Evolutionary conservation across 768 basidiomycete species (phyloP).

Genomic region (Xerocomellus intermedius): DNA sequence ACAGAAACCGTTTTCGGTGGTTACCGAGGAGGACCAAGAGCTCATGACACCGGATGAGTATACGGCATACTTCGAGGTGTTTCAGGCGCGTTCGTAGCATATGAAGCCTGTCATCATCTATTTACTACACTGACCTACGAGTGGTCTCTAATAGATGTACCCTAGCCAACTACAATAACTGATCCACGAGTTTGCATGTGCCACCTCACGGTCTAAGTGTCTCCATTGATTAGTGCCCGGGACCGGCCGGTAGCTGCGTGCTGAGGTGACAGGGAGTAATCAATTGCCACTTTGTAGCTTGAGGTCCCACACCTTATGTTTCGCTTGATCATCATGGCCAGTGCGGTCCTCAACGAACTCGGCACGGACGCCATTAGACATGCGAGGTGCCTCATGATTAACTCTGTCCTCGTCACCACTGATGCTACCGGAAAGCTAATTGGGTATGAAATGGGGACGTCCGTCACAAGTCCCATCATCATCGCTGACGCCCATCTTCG

Average conservation of each 20-base stretch:
- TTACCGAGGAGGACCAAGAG: conserved; percentile 92
- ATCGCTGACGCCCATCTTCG: no score
- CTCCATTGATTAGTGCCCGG: no score
- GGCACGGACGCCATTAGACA: background rate
- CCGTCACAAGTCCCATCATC: no score
- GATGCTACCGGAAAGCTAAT: no score
- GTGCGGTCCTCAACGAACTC: no score
- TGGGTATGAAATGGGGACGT: no score
- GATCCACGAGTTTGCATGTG: background rate
- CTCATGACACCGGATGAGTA: conserved; percentile 94
- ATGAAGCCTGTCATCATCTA: background rate
- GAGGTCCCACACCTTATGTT: no score
- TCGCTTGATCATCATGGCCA: background rate
- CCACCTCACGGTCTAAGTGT: background rate
- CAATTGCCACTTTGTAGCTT: no score
- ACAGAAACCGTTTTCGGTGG: conserved; percentile 68
- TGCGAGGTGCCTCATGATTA: background rate
- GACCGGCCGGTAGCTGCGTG: no score
- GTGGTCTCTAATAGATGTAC: conserved; percentile 16
- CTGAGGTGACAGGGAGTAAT: no score
- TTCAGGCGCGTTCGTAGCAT: conserved; percentile 43
- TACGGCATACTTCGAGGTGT: conserved; percentile 71
- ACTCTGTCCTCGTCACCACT: no score
- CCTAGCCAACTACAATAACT: conserved; percentile 11
- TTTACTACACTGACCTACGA: conserved; percentile 12